Conservation (phyloP, 352 stramenopile species). For the Globisporangium yorkense region DNA sequence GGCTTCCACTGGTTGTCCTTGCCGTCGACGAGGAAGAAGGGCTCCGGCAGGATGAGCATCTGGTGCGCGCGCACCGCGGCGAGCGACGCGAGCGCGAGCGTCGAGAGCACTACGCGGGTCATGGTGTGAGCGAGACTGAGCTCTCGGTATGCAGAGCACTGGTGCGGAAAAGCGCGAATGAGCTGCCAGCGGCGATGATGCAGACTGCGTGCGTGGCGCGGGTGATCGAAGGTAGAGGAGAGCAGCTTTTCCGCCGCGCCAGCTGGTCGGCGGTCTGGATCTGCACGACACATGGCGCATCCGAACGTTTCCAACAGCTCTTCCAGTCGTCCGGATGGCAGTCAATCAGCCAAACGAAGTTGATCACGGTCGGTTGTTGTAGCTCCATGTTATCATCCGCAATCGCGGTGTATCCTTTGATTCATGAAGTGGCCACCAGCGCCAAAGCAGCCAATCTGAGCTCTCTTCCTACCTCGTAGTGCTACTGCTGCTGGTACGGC, state of each 20-base stretch:
- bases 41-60: conserved; percentile 31
- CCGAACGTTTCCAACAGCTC: background rate
- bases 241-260: background rate
- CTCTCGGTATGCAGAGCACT: background rate
- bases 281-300: background rate
- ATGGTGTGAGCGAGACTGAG: background rate
- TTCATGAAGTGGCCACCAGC: background rate
- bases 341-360: background rate
- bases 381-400: background rate
- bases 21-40: conserved; percentile 53
- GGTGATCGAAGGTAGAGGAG: background rate
- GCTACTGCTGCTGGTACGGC: background rate
- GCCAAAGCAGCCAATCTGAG: no score
- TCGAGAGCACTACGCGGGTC: conserved; percentile 1
- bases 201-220: background rate
- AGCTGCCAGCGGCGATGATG: background rate
- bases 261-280: background rate
- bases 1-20: conserved; percentile 15
- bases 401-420: background rate
- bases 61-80: conserved; percentile 25
- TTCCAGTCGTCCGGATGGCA: background rate
- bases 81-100: conserved; percentile 3
- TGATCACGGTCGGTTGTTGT: background rate
- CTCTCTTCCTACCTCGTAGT: no score
- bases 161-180: background rate